phyloP scores from a whole-genome alignment of 257 asterid species.

The Nyctanthes arbortristis region DNA sequence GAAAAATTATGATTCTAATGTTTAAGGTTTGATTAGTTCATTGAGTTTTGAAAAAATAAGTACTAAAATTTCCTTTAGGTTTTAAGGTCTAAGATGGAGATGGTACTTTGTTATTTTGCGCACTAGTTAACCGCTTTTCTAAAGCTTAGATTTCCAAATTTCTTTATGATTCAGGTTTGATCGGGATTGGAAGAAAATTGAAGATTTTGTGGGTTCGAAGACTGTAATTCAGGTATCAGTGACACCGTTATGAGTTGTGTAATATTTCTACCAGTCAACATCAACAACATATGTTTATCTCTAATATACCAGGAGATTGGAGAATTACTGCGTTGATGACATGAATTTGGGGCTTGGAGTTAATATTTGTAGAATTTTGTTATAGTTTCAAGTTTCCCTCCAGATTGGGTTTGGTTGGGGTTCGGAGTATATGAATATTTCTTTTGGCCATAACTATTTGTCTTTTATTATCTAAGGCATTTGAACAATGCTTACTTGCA shows the following conservation, averaged over 20 bases:
- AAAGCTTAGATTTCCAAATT: slow-evolving; percentile 24
- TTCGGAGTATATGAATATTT: slow-evolving; percentile 3
- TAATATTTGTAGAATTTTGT: not conserved
- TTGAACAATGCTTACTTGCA: slow-evolving; percentile 7
- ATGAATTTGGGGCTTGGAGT: slow-evolving; percentile 18
- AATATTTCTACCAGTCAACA: slow-evolving; percentile 2
- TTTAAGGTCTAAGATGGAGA: slow-evolving; percentile 7
- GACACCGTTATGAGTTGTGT: slow-evolving; percentile 15
- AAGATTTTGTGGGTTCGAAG: slow-evolving; percentile 89
- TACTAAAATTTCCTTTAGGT: slow-evolving; percentile 13
- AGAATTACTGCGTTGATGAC: not conserved
- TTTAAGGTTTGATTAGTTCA: slow-evolving; percentile 13
- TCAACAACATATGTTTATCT: no score
- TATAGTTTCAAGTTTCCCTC: not conserved
- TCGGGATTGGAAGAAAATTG: slow-evolving; percentile 98
- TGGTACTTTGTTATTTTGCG: not conserved
- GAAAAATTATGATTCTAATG: no score
- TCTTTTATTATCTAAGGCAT: slow-evolving; percentile 11
- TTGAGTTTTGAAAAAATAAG: slow-evolving; percentile 10
- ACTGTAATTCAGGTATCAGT: slow-evolving; percentile 84
- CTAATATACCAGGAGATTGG: no score
- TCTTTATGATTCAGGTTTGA: slow-evolving; percentile 64
- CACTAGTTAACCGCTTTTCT: slow-evolving; percentile 22
- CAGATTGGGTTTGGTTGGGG: slow-evolving; percentile 11
- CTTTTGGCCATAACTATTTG: not conserved